A percentile compares a stretch with the other conserved stretches of the same genome.
Evolutionary conservation across 768 basidiomycete genomes (phyloP).

Genomic region (Leccinum imitatum): DNA sequence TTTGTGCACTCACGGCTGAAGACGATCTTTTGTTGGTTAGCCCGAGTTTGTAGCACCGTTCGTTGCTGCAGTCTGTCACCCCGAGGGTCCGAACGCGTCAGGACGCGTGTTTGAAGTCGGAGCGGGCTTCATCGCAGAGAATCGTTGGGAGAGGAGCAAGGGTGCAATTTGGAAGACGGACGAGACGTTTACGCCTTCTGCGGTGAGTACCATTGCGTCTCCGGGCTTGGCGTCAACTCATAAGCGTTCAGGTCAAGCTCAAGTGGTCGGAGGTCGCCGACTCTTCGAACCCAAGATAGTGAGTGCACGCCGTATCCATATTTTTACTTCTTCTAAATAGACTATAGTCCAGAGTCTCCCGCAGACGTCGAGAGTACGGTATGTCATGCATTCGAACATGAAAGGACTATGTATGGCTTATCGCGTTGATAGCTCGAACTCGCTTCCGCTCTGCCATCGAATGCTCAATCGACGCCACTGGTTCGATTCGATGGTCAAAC

Average conservation of each 20-base stretch:
- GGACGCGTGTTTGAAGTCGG: conserved; percentile 91
- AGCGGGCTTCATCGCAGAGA: conserved; percentile 87
- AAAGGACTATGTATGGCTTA: neutral
- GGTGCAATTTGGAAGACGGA: conserved; percentile 91
- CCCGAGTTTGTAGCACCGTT: conserved; percentile 93
- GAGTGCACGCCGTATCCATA: conserved; percentile 27
- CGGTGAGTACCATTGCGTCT: conserved; percentile 48
- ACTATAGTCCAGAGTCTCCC: conserved; percentile 58
- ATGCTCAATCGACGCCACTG: conserved; percentile 63
- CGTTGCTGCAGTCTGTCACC: conserved; percentile 84
- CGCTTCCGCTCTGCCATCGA: conserved; percentile 62
- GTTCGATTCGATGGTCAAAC: conserved; percentile 89
- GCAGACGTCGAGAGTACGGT: conserved; percentile 64
- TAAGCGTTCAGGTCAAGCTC: conserved; percentile 60
- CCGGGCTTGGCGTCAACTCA: neutral
- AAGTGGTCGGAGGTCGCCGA: conserved; percentile 83
- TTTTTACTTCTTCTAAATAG: conserved; percentile 9
- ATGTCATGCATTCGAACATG: conserved; percentile 4
- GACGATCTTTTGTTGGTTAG: conserved; percentile 19
- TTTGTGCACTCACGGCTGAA: neutral
- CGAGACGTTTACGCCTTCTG: conserved; percentile 88
- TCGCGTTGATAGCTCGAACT: conserved; percentile 51
- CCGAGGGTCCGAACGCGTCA: conserved; percentile 74
- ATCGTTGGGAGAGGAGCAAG: conserved; percentile 90
- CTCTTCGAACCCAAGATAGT: conserved; percentile 73